Evolutionary conservation across 2,329 filamentous ascomycete species (phyloP), one percentile per base, ranked within the genome.

Genomic region (Xylariaceae sp.): DNA sequence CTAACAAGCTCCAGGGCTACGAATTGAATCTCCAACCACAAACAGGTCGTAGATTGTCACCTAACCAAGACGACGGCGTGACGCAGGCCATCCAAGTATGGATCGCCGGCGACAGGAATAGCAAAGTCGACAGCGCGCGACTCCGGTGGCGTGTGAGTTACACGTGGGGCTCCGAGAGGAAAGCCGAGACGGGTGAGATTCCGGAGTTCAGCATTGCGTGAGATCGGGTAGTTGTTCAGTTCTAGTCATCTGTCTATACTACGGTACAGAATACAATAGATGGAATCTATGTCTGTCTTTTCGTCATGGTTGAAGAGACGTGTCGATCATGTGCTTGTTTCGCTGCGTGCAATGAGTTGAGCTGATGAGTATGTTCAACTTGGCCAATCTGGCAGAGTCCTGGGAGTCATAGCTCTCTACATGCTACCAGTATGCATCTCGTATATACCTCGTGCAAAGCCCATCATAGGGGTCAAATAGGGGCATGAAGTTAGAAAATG

Each of bases 81-180:
- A 89, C 86, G 42, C 94, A 97, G 75, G 82, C 85, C 15, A 91
- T 97, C 63, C 79, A 87, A 51, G 79, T 97, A 30, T 83, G 77
- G 75, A 85, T 90, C 66, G 87, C 91, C 1, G 87, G 91, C 1
- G 85, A 91, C 67, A 77, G 76, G 63, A 80, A 65, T 23, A 75
- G 84, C 49, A 89, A 88, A 70, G 94, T 94, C 1, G 86, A 85
- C 58, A 82, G 80, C n/a, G 87, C 95, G 62, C 96, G 95, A 77
- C 84, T 99, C 76, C 81, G 94, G 63, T 99, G 92, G 90, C 90
- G 90, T 68, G 85, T 90, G 30, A 85, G 88, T 4, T 97, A 97
- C 75, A 85, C 83, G 68, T 73, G 94, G 10, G 88, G 84, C 2
- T 80, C 76, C 2, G 83, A 87, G 70, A 71, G 80, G 62, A 87